Evolutionary conservation across 2,329 filamentous ascomycete genomes (phyloP).

Genomic region (Cercospora canescens): DNA sequence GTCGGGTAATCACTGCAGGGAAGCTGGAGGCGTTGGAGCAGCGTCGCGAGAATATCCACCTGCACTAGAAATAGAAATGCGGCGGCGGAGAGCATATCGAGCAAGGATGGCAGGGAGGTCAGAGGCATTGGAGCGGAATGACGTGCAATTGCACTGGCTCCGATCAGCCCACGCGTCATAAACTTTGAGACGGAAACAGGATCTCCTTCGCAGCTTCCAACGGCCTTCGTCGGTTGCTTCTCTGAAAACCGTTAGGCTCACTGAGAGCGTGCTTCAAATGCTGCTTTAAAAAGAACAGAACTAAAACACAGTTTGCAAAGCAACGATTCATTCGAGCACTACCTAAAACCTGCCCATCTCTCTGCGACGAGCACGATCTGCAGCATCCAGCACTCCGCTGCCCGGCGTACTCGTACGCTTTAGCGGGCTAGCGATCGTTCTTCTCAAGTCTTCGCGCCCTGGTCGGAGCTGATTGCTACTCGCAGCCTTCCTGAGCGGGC

Average conservation of each 20-base stretch:
- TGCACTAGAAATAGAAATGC: too few species aligned
- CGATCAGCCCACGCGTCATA: too few species aligned
- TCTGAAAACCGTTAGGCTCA: neutral
- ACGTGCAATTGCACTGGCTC: too few species aligned
- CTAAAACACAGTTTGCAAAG: neutral
- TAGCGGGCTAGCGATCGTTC: slow-evolving; percentile 40
- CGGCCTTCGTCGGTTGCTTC: neutral
- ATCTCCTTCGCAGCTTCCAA: too few species aligned
- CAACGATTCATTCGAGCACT: neutral
- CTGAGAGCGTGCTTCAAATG: neutral
- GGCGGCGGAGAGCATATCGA: too few species aligned
- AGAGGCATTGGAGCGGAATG: too few species aligned
- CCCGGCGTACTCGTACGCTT: slow-evolving; percentile 46
- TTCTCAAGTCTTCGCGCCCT: slow-evolving; percentile 26
- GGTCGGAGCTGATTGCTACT: slow-evolving; percentile 55
- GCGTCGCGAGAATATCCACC: too few species aligned
- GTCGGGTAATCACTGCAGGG: too few species aligned
- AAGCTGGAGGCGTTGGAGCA: too few species aligned
- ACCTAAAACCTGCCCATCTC: slow-evolving; percentile 33
- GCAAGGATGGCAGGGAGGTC: too few species aligned
- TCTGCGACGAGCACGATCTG: slow-evolving; percentile 22
- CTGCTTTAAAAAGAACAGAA: neutral
- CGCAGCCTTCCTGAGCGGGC: slow-evolving; percentile 77
- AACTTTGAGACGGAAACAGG: too few species aligned
- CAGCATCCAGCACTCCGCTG: slow-evolving; percentile 17